Evolutionary conservation across 75 land plant genomes (phyloP).

Genomic region (Selaginella moellendorffii): DNA sequence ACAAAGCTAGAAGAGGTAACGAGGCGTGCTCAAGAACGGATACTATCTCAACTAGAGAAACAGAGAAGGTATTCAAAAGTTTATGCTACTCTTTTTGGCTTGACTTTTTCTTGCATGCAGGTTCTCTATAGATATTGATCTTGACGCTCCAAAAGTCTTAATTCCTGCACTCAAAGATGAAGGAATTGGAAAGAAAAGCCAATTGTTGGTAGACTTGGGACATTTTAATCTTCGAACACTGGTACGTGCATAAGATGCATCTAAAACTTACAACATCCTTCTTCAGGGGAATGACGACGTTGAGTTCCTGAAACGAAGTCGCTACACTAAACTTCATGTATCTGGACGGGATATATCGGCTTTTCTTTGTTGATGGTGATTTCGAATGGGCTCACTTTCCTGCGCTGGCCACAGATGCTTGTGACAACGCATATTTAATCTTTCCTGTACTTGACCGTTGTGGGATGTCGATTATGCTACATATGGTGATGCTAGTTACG

Average conservation of each 20-base stretch:
- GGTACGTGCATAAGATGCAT: slow-evolving; percentile 14
- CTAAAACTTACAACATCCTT: not conserved
- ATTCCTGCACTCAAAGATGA: slow-evolving; percentile 35
- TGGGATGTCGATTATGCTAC: slow-evolving; percentile 72
- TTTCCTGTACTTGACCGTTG: slow-evolving; percentile 71
- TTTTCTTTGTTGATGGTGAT: slow-evolving; percentile 41
- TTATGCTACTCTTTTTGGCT: not conserved
- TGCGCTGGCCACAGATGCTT: not conserved
- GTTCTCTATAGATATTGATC: slow-evolving; percentile 81
- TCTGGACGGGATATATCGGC: slow-evolving; percentile 89
- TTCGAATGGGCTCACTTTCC: slow-evolving; percentile 29
- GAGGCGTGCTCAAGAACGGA: slow-evolving; percentile 80
- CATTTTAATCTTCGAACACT: slow-evolving; percentile 74
- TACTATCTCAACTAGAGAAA: slow-evolving; percentile 71
- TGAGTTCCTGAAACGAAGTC: slow-evolving; percentile 32
- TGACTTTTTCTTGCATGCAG: slow-evolving; percentile 31
- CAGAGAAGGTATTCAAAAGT: slow-evolving; percentile 46
- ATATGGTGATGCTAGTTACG: slow-evolving; percentile 39
- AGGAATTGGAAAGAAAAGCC: slow-evolving; percentile 25
- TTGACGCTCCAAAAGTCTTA: slow-evolving; percentile 93
- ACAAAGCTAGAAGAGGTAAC: slow-evolving; percentile 81
- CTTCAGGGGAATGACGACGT: slow-evolving; percentile 24
- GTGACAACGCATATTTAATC: slow-evolving; percentile 13
- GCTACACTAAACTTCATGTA: slow-evolving; percentile 74
- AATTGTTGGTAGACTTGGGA: slow-evolving; percentile 86